Base-by-base conservation (phyloP, 23 red algal species). In the Gracilaria domingensis region DNA sequence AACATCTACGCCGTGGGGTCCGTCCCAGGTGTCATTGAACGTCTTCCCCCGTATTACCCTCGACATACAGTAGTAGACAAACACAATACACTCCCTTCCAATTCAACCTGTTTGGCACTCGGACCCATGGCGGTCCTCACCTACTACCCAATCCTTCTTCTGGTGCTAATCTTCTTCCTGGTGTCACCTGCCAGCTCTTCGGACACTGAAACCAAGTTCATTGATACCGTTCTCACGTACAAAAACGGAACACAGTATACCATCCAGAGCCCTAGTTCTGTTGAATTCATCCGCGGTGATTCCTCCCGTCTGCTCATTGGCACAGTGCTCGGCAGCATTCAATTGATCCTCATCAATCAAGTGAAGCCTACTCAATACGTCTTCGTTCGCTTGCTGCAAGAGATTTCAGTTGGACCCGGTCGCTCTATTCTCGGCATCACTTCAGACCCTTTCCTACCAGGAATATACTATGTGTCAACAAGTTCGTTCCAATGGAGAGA, bases 251-350 rank as follows among this genome's bases (percentile, higher is more conserved):
- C 67, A 7, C 1, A 73, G 20, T 73, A 73, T 21, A 40, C 34
- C 34, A 20, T n/a, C 21, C 33, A 37, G 35, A 29, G 67, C 28
- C 23, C 38, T 17, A 73, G 35, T 73, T 29, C 76, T 37, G 23
- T 80, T 25, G 76, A 55, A 16, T 60, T 80, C 48, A 60, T 80
- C n/a, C 21, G 49, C 11, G 76, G 32, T 1, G 76, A 80, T 48
- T 26, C 76, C 25, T 80, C 76, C 26, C 76, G 35, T n/a, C 26
- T 80, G 24, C 76, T 80, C 76, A 37, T 80, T 7, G 76, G 76
- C 32, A 80, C 76, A 6, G n/a, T 34, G 32, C 28, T 23, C 5
- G n/a, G 76, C 12, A 54, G 14, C 48, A 56, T n/a, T 4, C 17
- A 35, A 24, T 38, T 80, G 26, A n/a, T 80, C 6, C 76, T 38